These are phyloP conservation scores for Moringa oleifera DNA, from an alignment of 345 rosid genomes.

Conservation along the genomic window DNA sequence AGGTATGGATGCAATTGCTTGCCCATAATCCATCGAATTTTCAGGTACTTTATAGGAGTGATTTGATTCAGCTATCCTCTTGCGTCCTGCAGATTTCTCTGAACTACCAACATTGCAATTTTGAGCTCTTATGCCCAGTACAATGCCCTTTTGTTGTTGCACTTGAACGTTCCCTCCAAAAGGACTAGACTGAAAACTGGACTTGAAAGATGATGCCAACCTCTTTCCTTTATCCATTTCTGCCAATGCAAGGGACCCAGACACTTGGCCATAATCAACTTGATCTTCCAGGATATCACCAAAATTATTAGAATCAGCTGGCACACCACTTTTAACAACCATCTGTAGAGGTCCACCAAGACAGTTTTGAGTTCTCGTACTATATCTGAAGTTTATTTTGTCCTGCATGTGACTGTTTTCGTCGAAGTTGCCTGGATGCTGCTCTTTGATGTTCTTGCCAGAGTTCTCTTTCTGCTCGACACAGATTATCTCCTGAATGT, in stretches of 20 bases:
- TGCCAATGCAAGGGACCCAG: conserved; percentile 11
- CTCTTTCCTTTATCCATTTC: conserved; percentile 20
- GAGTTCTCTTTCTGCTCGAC: conserved; percentile 8
- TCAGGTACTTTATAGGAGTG: conserved; percentile 12
- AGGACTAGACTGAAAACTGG: conserved; percentile 14
- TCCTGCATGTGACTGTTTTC: conserved; percentile 14
- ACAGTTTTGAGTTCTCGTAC: conserved; percentile 9
- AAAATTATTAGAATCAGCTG: conserved; percentile 11
- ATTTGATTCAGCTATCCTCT: conserved; percentile 14
- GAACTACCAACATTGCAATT: conserved; percentile 17
- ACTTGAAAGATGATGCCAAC: conserved; percentile 13
- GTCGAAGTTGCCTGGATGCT: conserved; percentile 8
- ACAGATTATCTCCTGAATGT: conserved; percentile 17
- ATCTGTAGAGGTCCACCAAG: conserved; percentile 11
- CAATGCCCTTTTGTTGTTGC: conserved; percentile 32
- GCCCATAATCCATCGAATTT: conserved; percentile 16
- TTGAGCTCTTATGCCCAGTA: conserved; percentile 37
- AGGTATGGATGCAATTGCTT: conserved; percentile 11
- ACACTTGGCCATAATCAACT: conserved; percentile 20
- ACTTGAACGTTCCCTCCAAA: conserved; percentile 16
- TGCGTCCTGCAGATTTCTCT: conserved; percentile 19
- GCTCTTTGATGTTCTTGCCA: conserved; percentile 12
- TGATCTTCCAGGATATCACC: conserved; percentile 11
- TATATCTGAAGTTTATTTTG: conserved; percentile 8
- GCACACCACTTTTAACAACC: conserved; percentile 10